A percentile compares a stretch with the other conserved stretches of the same genome.
Evolutionary conservation across 1,139 yeast species (phyloP).

Genomic region (Magnusiomyces magnusii): DNA sequence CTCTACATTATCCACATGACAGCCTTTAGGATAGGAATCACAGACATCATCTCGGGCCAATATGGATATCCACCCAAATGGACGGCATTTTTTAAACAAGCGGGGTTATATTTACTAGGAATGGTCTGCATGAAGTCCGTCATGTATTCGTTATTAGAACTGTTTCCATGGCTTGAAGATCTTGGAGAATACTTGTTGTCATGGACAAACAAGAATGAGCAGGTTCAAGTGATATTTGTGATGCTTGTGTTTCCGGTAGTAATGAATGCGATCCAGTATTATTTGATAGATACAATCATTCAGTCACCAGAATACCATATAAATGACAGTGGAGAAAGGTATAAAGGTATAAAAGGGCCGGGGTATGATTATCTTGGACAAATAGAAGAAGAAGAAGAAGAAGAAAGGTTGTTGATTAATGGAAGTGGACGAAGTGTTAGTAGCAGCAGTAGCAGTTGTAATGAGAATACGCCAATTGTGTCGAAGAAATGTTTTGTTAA

Average conservation of each 20-base stretch:
- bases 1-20: constrained; percentile 41
- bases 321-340: constrained; percentile 4
- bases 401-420: neutral
- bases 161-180: constrained; percentile 47
- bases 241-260: constrained; percentile 54
- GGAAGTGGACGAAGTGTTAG: neutral
- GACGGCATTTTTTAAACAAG: constrained; percentile 64
- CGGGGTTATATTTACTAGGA: constrained; percentile 56
- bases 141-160: constrained; percentile 49
- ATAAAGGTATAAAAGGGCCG: neutral
- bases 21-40: constrained; percentile 44
- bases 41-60: constrained; percentile 71
- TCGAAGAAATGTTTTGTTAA: too few species aligned
- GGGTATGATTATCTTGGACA: constrained; percentile 16
- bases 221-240: constrained; percentile 75
- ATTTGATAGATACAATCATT: constrained; percentile 80
- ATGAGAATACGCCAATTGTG: too few species aligned
- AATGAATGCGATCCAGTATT: constrained; percentile 81
- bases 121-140: constrained; percentile 49
- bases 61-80: constrained; percentile 70
- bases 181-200: constrained; percentile 57
- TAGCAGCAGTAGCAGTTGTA: too few species aligned
- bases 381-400: constrained; percentile 14
- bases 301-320: constrained; percentile 43
- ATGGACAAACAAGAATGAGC: constrained; percentile 76